Evolutionary conservation across 75 land plant species (phyloP).

Genomic region (Cunninghamia lanceolata): DNA sequence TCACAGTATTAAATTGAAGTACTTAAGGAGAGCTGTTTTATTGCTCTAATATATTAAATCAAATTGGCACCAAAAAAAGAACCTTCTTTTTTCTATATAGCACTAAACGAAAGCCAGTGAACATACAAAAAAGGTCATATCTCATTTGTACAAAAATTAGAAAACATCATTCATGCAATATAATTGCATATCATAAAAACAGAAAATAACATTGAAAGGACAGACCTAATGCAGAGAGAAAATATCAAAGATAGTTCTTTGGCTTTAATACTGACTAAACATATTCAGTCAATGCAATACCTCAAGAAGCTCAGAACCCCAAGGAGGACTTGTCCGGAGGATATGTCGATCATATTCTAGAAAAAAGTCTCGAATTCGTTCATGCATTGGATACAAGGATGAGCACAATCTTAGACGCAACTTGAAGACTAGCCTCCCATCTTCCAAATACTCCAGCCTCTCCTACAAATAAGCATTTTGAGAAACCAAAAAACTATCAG

Average conservation of each 20-base stretch:
- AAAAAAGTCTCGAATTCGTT: constrained; percentile 90
- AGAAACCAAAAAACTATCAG: background rate
- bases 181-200: background rate
- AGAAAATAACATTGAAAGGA: background rate
- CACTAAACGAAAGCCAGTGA: background rate
- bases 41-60: too few species aligned
- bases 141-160: background rate
- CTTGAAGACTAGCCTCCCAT: constrained; percentile 77
- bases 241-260: background rate
- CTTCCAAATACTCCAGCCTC: constrained; percentile 87
- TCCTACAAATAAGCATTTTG: constrained; percentile 45
- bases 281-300: constrained; percentile 27
- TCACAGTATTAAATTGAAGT: background rate
- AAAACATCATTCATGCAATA: background rate
- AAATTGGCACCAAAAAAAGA: background rate
- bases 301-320: constrained; percentile 99
- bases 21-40: background rate
- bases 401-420: constrained; percentile 88
- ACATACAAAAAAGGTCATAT: background rate
- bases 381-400: constrained; percentile 87
- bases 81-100: background rate
- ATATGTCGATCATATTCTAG: constrained; percentile 90
- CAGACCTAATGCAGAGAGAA: background rate
- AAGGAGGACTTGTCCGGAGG: constrained; percentile 88
- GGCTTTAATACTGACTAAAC: background rate